Conservation (phyloP, 371 early-diverging fungal genomes). For the Umbelopsis sp. region DNA sequence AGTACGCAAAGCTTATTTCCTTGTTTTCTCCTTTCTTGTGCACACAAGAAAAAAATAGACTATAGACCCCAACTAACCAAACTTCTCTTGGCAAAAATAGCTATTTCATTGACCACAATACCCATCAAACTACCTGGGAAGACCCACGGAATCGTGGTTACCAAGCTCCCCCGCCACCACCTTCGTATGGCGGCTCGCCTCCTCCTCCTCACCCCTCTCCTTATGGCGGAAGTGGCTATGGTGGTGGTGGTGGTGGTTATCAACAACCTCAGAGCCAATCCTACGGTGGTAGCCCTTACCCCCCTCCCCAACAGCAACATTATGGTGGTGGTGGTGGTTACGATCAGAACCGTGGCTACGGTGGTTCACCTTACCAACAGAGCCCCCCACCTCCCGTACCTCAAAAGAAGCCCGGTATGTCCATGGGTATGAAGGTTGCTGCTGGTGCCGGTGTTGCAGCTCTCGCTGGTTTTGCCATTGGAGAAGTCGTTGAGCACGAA, state of each 20-base stretch:
- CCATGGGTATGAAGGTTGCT: constrained; percentile 47
- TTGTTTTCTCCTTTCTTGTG: not conserved
- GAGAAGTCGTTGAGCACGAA: constrained; percentile 48
- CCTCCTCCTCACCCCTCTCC: constrained; percentile 25
- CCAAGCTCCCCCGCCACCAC: constrained; percentile 27
- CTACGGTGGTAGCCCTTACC: constrained; percentile 6
- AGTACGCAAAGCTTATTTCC: constrained; percentile 28
- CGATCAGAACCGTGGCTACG: constrained; percentile 18
- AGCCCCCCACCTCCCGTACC: constrained; percentile 20
- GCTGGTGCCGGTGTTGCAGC: constrained; percentile 47
- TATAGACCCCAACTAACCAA: not conserved
- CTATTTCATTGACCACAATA: constrained; percentile 64
- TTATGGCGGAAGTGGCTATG: constrained; percentile 10
- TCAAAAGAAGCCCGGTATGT: constrained; percentile 33
- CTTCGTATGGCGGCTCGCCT: constrained; percentile 26
- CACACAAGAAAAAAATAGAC: not conserved
- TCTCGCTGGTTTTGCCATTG: constrained; percentile 42
- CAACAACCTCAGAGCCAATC: not conserved
- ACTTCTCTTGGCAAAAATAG: constrained; percentile 22
- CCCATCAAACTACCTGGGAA: constrained; percentile 65
- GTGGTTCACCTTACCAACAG: constrained; percentile 15
- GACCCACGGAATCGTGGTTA: constrained; percentile 40
- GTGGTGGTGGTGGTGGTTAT: constrained; percentile 11
- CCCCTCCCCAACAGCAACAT: constrained; percentile 16
- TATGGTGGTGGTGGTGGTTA: constrained; percentile 17